Evolutionary conservation across 108 stramenopile species (phyloP), one percentile per base, ranked within the genome.

Genomic region (Heterococcus sp.): DNA sequence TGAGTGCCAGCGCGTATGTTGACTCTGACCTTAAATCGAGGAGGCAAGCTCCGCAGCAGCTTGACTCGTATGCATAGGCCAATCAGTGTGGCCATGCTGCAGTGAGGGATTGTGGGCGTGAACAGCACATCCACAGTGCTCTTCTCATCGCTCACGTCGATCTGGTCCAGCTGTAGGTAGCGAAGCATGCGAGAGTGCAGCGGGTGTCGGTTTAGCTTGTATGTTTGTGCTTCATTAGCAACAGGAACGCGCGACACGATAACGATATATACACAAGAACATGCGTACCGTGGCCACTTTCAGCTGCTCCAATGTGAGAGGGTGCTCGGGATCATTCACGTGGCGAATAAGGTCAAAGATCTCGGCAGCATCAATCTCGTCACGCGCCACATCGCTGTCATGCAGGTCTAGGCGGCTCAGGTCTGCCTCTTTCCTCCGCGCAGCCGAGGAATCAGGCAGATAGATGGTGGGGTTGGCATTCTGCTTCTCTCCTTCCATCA

Each of bases 291-390:
- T 92, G 11, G 95, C 95, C 27, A 99, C 96, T 76, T 93, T 92
- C 71, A 99, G 89, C 71, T 96, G 93, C 88, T 99, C 95, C 68
- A 99, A 89, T 26, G 96, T 96, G 33, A 96, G 77, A 4, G 97
- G 95, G 85, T 98, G 98, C 74, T 99, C 98, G 0, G 98, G 98
- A 89, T 99, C 97, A 80, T 97, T 95, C 73, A 98, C 91, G 71
- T 93, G 91, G 66, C 98, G 92, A 76, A 99, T 91, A 14, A 96
- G 91, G 46, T 97, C 94, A 89, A 97, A 99, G 3, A 99, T 86
- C 82, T 97, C 98, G 27, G 88, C 92, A 0, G 89, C 85, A n/a
- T 87, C 66, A 30, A 90, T 32, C 4, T 32, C 74, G 27, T 90
- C 89, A 27, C 84, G 69, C 1, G 76, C 72, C 0, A 36, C 33